Percentiles rank a stretch among this genome's conserved stretches.
phyloP scores from a whole-genome alignment of 2,329 filamentous ascomycete species.

The Teratosphaeria viscida region DNA sequence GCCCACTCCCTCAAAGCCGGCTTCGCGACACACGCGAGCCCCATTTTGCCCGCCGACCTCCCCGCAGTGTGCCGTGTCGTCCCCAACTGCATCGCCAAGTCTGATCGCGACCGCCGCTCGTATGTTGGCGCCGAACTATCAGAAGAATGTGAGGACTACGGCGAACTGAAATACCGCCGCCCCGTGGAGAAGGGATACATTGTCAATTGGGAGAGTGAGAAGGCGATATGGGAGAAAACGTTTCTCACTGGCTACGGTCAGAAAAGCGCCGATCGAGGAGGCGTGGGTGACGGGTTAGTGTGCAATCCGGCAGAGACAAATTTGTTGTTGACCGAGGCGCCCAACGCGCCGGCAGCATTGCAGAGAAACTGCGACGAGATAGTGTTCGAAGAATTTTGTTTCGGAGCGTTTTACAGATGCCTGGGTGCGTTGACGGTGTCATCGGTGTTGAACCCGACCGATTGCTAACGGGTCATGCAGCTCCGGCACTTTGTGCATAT shows the following conservation, averaged over 20 bases:
- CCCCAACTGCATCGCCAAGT: slow-evolving; percentile 79
- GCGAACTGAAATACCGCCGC: slow-evolving; percentile 74
- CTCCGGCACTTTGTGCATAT: slow-evolving; percentile 18
- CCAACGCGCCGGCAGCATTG: slow-evolving; percentile 68
- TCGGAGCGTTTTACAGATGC: slow-evolving; percentile 66
- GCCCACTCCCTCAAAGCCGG: slow-evolving; percentile 87
- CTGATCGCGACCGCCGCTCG: slow-evolving; percentile 62
- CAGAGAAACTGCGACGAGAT: slow-evolving; percentile 92
- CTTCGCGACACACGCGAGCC: slow-evolving; percentile 37
- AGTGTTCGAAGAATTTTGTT: slow-evolving; percentile 94
- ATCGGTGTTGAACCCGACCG: background rate
- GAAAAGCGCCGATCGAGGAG: slow-evolving; percentile 21
- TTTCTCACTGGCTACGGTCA: slow-evolving; percentile 50
- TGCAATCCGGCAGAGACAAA: slow-evolving; percentile 76
- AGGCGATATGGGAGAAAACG: slow-evolving; percentile 87
- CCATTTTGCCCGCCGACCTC: slow-evolving; percentile 20
- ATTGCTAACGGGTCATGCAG: slow-evolving; percentile 1
- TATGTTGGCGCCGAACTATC: slow-evolving; percentile 68
- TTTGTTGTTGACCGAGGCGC: slow-evolving; percentile 73
- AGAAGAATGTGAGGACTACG: slow-evolving; percentile 72
- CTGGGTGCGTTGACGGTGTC: background rate
- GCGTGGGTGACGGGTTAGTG: slow-evolving; percentile 14
- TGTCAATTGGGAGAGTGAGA: slow-evolving; percentile 93
- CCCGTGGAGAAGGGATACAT: slow-evolving; percentile 92
- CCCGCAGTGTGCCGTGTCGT: slow-evolving; percentile 54